Evolutionary conservation across 1,284 basidiomycete species (phyloP), one percentile per base, ranked within the genome.

Genomic region (Ceratorhiza oryzae-sativae): DNA sequence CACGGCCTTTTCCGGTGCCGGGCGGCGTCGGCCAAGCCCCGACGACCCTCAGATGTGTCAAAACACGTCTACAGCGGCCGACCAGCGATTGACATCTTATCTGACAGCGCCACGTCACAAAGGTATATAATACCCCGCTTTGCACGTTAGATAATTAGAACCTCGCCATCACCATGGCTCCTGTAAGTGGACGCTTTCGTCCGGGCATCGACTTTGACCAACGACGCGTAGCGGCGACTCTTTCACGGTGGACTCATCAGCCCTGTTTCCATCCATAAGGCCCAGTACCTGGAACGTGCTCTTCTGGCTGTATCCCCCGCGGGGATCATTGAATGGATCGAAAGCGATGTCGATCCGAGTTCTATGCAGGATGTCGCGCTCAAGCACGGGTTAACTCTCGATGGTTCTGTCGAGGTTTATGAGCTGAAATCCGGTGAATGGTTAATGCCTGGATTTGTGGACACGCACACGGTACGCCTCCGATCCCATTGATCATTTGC

Each of bases 401-500:
- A 77, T 3, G 79, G 82, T 23, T 56, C 65, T 36, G 79, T 81
- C 41, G 78, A 83, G 55, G 56, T 86, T 5, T 78, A 88, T 0
- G 78, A 79, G 62, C 81, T 95, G 23, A 83, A 83, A 55, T 78
- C 83, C 1, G 92, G 92, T 10, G 88, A 94, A 77, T 95, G 96
- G 79, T 78, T 97, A 67, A 87, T 93, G 77, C 95, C 95, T 2
- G 95, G 95, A 15, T 89, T 96, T 78, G 84, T 97, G 71, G 94
- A 97, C 82, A 96, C 94, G 30, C 94, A 97, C 80, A 93, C 90
- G 32, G 91, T 93, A 77, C 79, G 87, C 79, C 72, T 45, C 51
- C 23, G 48, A 32, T 62, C n/a, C n/a, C 3, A 8, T 49, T 58
- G 48, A 20, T 10, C 23, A 20, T 8, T 46, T 8, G 25, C 13